Percentiles rank a stretch among this genome's conserved stretches.
phyloP scores from a whole-genome alignment of 208 protist species.

The Kentomonas sorsogonicus region DNA sequence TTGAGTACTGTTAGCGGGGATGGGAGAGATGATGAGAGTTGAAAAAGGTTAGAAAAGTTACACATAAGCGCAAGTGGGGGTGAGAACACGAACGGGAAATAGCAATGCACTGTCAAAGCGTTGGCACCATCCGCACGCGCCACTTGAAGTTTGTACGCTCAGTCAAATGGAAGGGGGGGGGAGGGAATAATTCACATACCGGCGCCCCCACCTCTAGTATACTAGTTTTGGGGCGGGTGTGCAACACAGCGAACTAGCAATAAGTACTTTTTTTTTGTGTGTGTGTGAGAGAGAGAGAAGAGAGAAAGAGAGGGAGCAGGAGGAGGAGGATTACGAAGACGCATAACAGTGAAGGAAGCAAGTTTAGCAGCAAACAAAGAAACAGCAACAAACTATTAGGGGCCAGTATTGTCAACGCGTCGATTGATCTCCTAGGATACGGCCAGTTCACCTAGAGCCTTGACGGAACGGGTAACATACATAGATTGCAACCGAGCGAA shows the following conservation, averaged over 20 bases:
- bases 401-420: no score
- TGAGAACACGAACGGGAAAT: conserved; percentile 9
- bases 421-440: no score
- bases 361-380: not conserved
- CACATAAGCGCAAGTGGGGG: no score
- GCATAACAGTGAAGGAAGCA: not conserved
- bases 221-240: no score
- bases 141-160: no score
- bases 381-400: not conserved
- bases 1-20: not conserved
- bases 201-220: no score
- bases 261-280: not conserved
- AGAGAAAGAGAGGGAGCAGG: not conserved
- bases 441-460: no score
- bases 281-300: not conserved
- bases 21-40: not conserved
- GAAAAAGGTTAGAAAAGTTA: not conserved
- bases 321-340: not conserved
- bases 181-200: no score
- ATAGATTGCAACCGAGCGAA: not conserved
- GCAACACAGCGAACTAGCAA: not conserved
- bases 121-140: no score
- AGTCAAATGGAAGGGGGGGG: no score
- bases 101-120: not conserved
- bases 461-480: no score